Evolutionary conservation across 495 filamentous ascomycete genomes (phyloP).

Genomic region (Penicillium odoratum): DNA sequence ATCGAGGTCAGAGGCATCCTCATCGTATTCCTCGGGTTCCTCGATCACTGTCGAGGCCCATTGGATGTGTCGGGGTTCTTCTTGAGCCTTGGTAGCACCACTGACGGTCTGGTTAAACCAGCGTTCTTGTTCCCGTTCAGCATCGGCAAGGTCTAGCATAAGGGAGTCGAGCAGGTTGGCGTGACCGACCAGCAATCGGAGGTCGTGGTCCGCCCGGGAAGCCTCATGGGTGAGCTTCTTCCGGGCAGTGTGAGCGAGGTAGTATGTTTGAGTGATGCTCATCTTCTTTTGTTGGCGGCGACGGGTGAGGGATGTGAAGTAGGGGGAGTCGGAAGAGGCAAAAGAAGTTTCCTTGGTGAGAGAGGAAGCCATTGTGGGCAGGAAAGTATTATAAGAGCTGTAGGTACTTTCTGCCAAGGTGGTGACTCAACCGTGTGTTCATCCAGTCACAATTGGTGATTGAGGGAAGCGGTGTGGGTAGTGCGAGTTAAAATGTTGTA

Average conservation of each 20-base stretch:
- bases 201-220: constrained; percentile 85
- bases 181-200: constrained; percentile 90
- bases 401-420: constrained; percentile 28
- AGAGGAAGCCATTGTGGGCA: constrained; percentile 25
- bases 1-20: constrained; percentile 56
- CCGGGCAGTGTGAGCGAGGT: constrained; percentile 91
- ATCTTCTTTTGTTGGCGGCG: constrained; percentile 71
- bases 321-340: constrained; percentile 24
- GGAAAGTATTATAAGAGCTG: constrained; percentile 32
- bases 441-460: constrained; percentile 25
- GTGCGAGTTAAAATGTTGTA: neutral
- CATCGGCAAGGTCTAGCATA: constrained; percentile 92
- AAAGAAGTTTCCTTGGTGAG: constrained; percentile 26
- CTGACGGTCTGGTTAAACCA: constrained; percentile 97
- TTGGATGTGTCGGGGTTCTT: constrained; percentile 72
- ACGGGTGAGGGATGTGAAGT: constrained; percentile 35
- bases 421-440: constrained; percentile 34
- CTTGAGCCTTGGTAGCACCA: constrained; percentile 59
- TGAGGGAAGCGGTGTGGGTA: constrained; percentile 28
- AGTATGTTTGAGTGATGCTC: constrained; percentile 97
- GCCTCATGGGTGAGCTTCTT: constrained; percentile 93
- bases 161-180: constrained; percentile 96
- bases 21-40: constrained; percentile 66
- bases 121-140: constrained; percentile 91
- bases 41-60: constrained; percentile 81